These are phyloP conservation scores for Pseudogymnoascus sp. DNA, from an alignment of 2,329 filamentous ascomycete species.

Conservation along the genomic window DNA sequence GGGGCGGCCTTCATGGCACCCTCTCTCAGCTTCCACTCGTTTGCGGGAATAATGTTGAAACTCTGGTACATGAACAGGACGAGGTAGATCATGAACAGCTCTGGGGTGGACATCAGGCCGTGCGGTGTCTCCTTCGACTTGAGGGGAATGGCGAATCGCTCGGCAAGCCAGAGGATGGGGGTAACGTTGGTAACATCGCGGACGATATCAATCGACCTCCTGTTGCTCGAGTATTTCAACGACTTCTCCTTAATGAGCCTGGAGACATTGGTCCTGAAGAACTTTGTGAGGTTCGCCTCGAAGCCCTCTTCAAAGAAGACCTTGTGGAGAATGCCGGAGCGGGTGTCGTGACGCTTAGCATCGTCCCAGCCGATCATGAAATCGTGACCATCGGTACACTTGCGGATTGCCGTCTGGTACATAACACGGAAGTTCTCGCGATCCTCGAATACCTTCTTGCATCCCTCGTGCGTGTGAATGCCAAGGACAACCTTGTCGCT, in stretches of 20 bases:
- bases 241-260: conserved; percentile 38
- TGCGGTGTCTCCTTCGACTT: conserved; percentile 49
- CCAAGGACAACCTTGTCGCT: conserved; percentile 36
- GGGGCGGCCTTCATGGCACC: conserved; percentile 33
- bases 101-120: conserved; percentile 40
- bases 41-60: conserved; percentile 42
- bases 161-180: conserved; percentile 44
- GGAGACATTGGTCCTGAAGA: conserved; percentile 35
- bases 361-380: conserved; percentile 40
- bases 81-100: conserved; percentile 38
- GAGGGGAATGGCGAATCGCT: conserved; percentile 52
- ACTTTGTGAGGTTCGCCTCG: conserved; percentile 34
- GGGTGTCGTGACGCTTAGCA: conserved; percentile 32
- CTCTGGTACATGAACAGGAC: conserved; percentile 41
- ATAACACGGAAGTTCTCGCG: conserved; percentile 39
- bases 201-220: conserved; percentile 42
- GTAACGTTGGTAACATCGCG: conserved; percentile 61
- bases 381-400: conserved; percentile 37
- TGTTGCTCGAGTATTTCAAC: conserved; percentile 33
- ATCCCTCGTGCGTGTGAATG: conserved; percentile 41
- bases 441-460: conserved; percentile 41
- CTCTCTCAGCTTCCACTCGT: conserved; percentile 41
- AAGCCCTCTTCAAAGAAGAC: conserved; percentile 36
- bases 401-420: conserved; percentile 35
- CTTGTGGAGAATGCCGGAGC: conserved; percentile 36